Percentiles rank a stretch among this genome's conserved stretches.
Evolutionary conservation across 345 rosid species (phyloP).

Genomic region (Dovyalis caffra): DNA sequence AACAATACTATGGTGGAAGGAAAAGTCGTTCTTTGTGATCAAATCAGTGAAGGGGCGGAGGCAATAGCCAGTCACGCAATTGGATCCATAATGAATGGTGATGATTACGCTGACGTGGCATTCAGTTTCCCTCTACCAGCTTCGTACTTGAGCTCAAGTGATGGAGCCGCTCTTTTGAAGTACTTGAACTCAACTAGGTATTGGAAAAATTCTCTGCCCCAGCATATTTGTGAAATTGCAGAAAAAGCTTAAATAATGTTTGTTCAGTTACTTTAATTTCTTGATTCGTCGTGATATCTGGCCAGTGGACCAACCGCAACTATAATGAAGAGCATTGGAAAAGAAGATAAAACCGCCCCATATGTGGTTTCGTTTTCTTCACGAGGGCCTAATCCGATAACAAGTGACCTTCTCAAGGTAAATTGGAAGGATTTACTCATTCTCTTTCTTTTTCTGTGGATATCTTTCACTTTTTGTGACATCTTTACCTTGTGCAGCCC

Average conservation of each 20-base stretch:
- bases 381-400: constrained; percentile 32
- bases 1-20: constrained; percentile 17
- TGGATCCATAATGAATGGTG: constrained; percentile 23
- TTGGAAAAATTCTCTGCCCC: too few species aligned
- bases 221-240: background rate
- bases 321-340: constrained; percentile 13
- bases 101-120: constrained; percentile 8
- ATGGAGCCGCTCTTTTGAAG: constrained; percentile 18
- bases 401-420: constrained; percentile 36
- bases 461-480: background rate
- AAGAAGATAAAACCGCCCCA: constrained; percentile 26
- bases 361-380: constrained; percentile 30
- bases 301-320: constrained; percentile 35
- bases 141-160: constrained; percentile 16
- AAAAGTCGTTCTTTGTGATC: constrained; percentile 24
- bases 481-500: constrained; percentile 18
- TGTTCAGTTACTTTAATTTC: background rate
- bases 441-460: background rate
- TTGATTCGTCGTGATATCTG: background rate
- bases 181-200: constrained; percentile 32
- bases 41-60: constrained; percentile 2
- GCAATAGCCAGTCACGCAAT: constrained; percentile 10
- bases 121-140: constrained; percentile 25
- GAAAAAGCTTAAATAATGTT: too few species aligned
- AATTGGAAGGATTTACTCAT: background rate